Conservation (phyloP, 768 basidiomycete genomes). For the Coprinopsis marcescibilis region DNA sequence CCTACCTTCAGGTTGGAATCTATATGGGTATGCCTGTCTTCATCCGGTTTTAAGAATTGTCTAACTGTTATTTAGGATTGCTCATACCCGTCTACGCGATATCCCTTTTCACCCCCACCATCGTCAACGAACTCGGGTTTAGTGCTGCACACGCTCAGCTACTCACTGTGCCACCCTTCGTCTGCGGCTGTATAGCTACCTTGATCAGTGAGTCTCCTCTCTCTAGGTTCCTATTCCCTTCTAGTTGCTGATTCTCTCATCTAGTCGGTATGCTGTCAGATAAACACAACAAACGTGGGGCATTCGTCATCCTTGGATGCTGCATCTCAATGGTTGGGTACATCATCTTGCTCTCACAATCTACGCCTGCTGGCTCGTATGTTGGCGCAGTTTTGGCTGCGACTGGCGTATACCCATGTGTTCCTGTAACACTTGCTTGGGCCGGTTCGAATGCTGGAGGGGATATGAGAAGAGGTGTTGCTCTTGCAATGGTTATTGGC, state of each 20-base stretch:
- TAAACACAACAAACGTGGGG: constrained; percentile 35
- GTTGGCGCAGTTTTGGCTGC: constrained; percentile 44
- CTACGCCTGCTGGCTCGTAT: constrained; percentile 32
- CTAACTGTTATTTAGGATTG: constrained; percentile 17
- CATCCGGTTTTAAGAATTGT: neutral
- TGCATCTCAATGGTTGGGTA: constrained; percentile 45
- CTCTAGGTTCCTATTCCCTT: neutral
- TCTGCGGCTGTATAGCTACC: constrained; percentile 39
- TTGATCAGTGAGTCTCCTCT: constrained; percentile 21
- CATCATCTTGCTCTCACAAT: constrained; percentile 38
- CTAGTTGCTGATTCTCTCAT: neutral
- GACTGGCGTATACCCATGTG: constrained; percentile 45
- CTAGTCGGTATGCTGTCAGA: constrained; percentile 36
- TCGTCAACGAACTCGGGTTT: constrained; percentile 44
- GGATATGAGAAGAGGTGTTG: constrained; percentile 44
- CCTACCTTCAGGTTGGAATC: constrained; percentile 32
- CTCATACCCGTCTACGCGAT: constrained; percentile 38
- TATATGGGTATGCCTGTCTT: constrained; percentile 30
- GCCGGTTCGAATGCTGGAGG: constrained; percentile 50
- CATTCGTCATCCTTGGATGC: constrained; percentile 38
- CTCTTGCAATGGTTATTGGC: constrained; percentile 48
- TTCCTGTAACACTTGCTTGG: constrained; percentile 47
- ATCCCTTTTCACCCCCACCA: constrained; percentile 45
- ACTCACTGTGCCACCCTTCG: constrained; percentile 45
- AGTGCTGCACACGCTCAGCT: constrained; percentile 43